Conservation (phyloP, 306 rosid species). For the Alnus rubra region DNA sequence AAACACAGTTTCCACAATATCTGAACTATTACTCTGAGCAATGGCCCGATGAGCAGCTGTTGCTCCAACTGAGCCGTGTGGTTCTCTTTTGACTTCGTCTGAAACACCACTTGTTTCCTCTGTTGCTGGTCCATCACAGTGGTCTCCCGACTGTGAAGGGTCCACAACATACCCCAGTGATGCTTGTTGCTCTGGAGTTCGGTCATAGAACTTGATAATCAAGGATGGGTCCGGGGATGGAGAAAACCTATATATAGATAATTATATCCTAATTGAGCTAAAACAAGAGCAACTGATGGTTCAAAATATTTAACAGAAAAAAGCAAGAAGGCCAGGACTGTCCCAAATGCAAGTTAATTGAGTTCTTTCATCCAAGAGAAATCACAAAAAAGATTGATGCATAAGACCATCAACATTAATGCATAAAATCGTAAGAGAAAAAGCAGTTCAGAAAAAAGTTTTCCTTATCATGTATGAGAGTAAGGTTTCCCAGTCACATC, state of each 20-base stretch:
- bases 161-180: slow-evolving; percentile 68
- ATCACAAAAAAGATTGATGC: neutral
- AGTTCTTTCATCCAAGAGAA: slow-evolving; percentile 11
- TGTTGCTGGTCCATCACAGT: slow-evolving; percentile 34
- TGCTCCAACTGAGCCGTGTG: slow-evolving; percentile 88
- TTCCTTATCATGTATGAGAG: slow-evolving; percentile 12
- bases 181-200: slow-evolving; percentile 90
- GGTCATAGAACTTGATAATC: slow-evolving; percentile 78
- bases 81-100: slow-evolving; percentile 50
- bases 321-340: slow-evolving; percentile 10
- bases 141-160: slow-evolving; percentile 46
- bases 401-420: neutral
- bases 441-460: neutral
- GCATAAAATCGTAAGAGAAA: neutral
- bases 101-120: slow-evolving; percentile 39
- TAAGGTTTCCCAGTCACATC: slow-evolving; percentile 12
- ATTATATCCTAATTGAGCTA: slow-evolving; percentile 11
- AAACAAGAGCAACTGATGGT: slow-evolving; percentile 22
- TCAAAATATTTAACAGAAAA: slow-evolving; percentile 4
- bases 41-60: slow-evolving; percentile 85
- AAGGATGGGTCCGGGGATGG: slow-evolving; percentile 80
- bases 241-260: slow-evolving; percentile 56
- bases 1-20: slow-evolving; percentile 84
- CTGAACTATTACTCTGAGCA: slow-evolving; percentile 84
- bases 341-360: slow-evolving; percentile 8